phyloP scores from a whole-genome alignment of 2,329 filamentous ascomycete genomes.

The Phyllosticta capitalensis region DNA sequence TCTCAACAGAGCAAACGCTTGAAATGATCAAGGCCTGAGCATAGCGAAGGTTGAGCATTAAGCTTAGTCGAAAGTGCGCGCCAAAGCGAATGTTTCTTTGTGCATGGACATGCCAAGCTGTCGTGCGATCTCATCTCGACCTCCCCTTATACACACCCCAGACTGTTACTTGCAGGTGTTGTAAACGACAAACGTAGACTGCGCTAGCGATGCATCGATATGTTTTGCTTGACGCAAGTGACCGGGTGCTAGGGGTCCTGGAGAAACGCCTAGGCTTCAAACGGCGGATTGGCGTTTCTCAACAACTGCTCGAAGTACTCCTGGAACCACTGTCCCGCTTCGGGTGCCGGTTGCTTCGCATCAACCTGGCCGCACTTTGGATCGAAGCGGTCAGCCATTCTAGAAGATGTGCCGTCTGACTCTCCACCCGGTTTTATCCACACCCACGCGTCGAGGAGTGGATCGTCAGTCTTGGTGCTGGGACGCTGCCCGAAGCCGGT shows the following conservation, averaged over 20 bases:
- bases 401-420: slow-evolving; percentile 37
- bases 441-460: slow-evolving; percentile 55
- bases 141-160: not conserved
- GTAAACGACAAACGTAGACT: not conserved
- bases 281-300: slow-evolving; percentile 24
- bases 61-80: not conserved
- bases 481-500: slow-evolving; percentile 58
- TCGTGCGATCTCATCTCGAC: not conserved
- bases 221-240: not conserved
- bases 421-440: slow-evolving; percentile 61
- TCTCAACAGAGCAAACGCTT: not conserved
- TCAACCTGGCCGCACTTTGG: slow-evolving; percentile 44
- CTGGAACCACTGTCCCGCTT: slow-evolving; percentile 60
- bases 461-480: slow-evolving; percentile 50
- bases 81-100: not conserved
- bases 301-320: slow-evolving; percentile 31
- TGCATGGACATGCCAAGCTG: not conserved
- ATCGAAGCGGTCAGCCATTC: slow-evolving; percentile 42
- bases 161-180: not conserved
- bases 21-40: not conserved
- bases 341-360: slow-evolving; percentile 54
- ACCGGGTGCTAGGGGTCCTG: not conserved
- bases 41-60: not conserved
- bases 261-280: not conserved
- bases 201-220: not conserved